A percentile compares a stretch with the other conserved stretches of the same genome.
Conservation (phyloP, 106 monocot genomes). For the Phalaenopsis aphrodite region DNA sequence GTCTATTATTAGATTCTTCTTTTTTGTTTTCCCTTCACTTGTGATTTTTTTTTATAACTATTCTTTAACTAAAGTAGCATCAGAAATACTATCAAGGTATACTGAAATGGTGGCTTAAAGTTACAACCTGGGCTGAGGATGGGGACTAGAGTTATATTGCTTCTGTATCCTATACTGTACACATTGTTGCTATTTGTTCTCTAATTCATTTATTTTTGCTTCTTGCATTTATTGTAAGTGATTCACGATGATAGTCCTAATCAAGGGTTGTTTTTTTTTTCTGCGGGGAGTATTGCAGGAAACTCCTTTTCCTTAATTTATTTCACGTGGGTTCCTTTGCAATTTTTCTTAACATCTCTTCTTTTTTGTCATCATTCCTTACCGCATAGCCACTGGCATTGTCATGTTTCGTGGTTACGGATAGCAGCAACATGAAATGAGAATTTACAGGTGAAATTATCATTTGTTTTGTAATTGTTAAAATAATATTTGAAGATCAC, state of each 20-base stretch:
- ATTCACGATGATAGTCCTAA: not conserved
- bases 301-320: conserved; percentile 1
- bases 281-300: not conserved
- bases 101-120: conserved; percentile 24
- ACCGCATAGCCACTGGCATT: conserved; percentile 16
- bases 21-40: not conserved
- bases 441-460: conserved; percentile 31
- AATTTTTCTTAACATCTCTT: conserved; percentile 56
- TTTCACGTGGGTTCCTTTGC: not conserved
- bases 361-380: conserved; percentile 17
- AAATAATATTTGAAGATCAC: not conserved
- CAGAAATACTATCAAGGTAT: conserved; percentile 34
- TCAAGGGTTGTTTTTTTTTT: not conserved
- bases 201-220: not conserved
- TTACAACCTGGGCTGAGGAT: conserved; percentile 34
- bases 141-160: conserved; percentile 22
- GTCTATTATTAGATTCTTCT: not conserved
- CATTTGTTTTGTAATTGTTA: conserved; percentile 1
- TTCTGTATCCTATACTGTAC: conserved; percentile 64
- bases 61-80: conserved; percentile 36
- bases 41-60: conserved; percentile 1
- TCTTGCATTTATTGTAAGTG: not conserved
- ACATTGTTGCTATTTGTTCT: not conserved
- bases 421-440: conserved; percentile 10
- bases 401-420: conserved; percentile 14